Evolutionary conservation across 1,284 basidiomycete genomes (phyloP).

Genomic region (Rhodotorula mucilaginosa): DNA sequence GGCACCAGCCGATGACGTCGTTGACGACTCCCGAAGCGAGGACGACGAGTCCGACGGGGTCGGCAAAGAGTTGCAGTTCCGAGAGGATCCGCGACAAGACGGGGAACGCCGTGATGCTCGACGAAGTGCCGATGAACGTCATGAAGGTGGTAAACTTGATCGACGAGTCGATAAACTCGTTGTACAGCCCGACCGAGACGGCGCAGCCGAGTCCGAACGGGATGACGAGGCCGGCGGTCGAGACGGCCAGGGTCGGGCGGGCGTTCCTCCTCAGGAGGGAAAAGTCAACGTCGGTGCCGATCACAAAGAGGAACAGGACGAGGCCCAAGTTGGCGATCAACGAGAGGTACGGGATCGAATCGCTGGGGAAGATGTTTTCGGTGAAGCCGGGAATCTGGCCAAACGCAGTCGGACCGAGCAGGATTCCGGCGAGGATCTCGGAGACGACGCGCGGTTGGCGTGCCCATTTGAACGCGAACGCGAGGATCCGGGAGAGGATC

Average conservation of each 20-base stretch:
- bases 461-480: constrained; percentile 45
- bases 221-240: constrained; percentile 63
- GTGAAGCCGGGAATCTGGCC: constrained; percentile 79
- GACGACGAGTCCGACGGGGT: constrained; percentile 87
- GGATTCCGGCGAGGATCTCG: constrained; percentile 53
- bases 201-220: constrained; percentile 84
- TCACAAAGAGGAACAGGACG: constrained; percentile 54
- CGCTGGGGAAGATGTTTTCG: constrained; percentile 71
- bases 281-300: constrained; percentile 59
- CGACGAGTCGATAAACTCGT: constrained; percentile 65
- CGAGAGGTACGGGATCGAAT: constrained; percentile 72
- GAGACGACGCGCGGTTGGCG: constrained; percentile 50
- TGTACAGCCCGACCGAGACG: constrained; percentile 74
- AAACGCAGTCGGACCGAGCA: constrained; percentile 51
- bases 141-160: constrained; percentile 73
- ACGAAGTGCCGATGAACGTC: constrained; percentile 79
- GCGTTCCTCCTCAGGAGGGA: constrained; percentile 57
- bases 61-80: constrained; percentile 71
- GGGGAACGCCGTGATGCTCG: constrained; percentile 50
- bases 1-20: constrained; percentile 55
- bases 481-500: constrained; percentile 49
- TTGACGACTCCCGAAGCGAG: constrained; percentile 93
- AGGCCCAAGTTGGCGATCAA: constrained; percentile 76
- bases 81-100: constrained; percentile 87
- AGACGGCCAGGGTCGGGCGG: constrained; percentile 53